Evolutionary conservation across 768 basidiomycete genomes (phyloP).

Genomic region (Xanthoconium purpureum): DNA sequence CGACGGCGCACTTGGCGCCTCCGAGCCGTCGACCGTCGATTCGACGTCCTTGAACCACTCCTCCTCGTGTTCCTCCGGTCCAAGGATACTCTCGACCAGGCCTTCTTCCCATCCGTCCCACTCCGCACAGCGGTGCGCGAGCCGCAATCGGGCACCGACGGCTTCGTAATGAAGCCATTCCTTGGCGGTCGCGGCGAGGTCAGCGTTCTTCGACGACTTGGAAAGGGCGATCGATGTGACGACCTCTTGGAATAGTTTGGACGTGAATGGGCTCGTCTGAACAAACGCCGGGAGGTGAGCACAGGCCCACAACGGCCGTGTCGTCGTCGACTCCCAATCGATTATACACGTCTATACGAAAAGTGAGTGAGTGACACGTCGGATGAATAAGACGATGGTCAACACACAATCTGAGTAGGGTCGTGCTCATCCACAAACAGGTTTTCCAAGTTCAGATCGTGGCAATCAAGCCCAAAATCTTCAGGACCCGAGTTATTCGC

Average conservation of each 20-base stretch:
- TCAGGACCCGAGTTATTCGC: constrained; percentile 38
- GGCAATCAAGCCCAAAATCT: constrained; percentile 79
- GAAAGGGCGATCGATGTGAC: constrained; percentile 46
- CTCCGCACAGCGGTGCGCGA: constrained; percentile 78
- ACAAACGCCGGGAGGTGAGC: constrained; percentile 81
- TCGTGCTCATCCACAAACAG: constrained; percentile 75
- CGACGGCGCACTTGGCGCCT: constrained; percentile 13
- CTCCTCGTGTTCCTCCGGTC: constrained; percentile 65
- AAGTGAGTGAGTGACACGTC: background rate
- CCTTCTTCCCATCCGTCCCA: constrained; percentile 95
- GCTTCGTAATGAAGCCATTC: constrained; percentile 78
- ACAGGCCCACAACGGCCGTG: constrained; percentile 79
- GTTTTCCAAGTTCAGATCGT: constrained; percentile 83
- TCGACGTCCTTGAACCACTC: constrained; percentile 61
- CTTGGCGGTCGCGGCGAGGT: constrained; percentile 46
- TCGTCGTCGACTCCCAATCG: constrained; percentile 91
- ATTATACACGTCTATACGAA: constrained; percentile 72
- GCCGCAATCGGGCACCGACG: constrained; percentile 60
- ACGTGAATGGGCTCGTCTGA: constrained; percentile 72
- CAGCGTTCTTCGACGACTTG: constrained; percentile 21
- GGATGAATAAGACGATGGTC: background rate
- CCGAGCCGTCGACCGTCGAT: constrained; percentile 19
- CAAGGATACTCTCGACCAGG: constrained; percentile 69
- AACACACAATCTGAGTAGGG: constrained; percentile 65
- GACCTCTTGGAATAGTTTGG: constrained; percentile 65